These are phyloP conservation scores for Zea luxurians DNA, from an alignment of 176 grass and related monocot species.

Conservation along the genomic window DNA sequence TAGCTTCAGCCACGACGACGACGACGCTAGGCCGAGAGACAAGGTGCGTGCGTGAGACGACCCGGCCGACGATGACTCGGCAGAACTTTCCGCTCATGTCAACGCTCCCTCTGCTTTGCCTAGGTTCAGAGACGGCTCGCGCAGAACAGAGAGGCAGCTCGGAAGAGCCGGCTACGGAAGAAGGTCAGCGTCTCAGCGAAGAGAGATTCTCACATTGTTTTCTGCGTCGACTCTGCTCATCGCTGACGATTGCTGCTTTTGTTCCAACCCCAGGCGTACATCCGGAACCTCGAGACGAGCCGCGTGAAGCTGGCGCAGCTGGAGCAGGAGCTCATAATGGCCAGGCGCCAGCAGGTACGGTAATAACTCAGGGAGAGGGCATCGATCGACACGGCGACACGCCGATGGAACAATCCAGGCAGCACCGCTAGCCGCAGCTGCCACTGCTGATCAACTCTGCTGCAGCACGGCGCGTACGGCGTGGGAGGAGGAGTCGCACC, in stretches of 20 bases:
- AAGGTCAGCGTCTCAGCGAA: slow-evolving; percentile 23
- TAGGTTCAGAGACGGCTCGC: slow-evolving; percentile 37
- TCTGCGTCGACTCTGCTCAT: not conserved
- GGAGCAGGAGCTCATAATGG: slow-evolving; percentile 68
- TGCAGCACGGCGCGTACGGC: no score
- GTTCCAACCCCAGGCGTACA: slow-evolving; percentile 54
- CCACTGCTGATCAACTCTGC: no score
- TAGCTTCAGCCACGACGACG: slow-evolving; percentile 33
- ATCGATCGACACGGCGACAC: no score
- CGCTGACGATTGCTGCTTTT: not conserved
- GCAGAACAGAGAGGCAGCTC: slow-evolving; percentile 61
- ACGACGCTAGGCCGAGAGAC: slow-evolving; percentile 1
- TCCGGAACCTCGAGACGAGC: slow-evolving; percentile 89
- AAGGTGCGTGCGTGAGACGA: slow-evolving; percentile 25
- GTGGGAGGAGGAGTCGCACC: no score
- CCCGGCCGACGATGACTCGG: not conserved
- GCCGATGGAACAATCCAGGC: no score
- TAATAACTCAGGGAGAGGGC: not conserved
- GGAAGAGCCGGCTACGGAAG: slow-evolving; percentile 61
- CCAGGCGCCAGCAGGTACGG: slow-evolving; percentile 20
- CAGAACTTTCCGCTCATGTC: not conserved
- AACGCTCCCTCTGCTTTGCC: not conserved
- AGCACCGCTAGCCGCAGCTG: no score
- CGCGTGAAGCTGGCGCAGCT: slow-evolving; percentile 68
- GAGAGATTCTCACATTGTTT: not conserved